These are phyloP conservation scores for Candida glucosophila DNA, from an alignment of 1,139 yeast species.

Conservation along the genomic window DNA sequence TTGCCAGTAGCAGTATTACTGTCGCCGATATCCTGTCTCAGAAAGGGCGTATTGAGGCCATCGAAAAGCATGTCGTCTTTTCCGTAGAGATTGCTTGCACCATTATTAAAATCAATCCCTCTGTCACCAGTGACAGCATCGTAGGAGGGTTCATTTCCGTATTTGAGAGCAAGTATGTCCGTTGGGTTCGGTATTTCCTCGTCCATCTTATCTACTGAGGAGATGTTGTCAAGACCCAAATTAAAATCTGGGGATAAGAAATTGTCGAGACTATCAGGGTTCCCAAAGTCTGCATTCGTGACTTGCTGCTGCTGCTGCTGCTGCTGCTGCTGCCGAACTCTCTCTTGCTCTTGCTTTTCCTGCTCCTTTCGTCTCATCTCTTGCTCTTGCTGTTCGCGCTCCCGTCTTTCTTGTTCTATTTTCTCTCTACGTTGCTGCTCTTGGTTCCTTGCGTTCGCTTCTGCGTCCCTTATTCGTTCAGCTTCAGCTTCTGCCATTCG, in stretches of 20 bases:
- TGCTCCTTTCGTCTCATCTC: constrained; percentile 12
- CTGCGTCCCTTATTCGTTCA: constrained; percentile 7
- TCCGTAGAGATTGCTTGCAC: constrained; percentile 31
- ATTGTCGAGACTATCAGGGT: no score
- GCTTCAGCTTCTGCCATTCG: constrained; percentile 10
- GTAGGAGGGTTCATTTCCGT: constrained; percentile 9
- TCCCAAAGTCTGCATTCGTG: constrained; percentile 1
- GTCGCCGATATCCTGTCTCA: constrained; percentile 29
- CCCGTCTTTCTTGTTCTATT: constrained; percentile 12
- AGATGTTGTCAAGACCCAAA: constrained; percentile 6
- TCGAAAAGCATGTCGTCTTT: constrained; percentile 37
- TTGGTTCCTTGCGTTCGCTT: constrained; percentile 6
- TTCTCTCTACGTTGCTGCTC: constrained; percentile 7
- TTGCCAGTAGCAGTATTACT: constrained; percentile 14
- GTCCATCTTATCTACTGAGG: constrained; percentile 3
- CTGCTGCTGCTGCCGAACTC: constrained; percentile 5
- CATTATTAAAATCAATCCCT: constrained; percentile 7
- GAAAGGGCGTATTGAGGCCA: constrained; percentile 35
- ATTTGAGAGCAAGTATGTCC: constrained; percentile 30
- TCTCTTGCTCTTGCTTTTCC: constrained; percentile 7
- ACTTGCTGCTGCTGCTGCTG: constrained; percentile 4
- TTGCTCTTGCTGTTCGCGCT: constrained; percentile 10
- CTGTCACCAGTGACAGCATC: no score
- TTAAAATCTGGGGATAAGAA: constrained; percentile 7
- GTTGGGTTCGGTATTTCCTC: constrained; percentile 24